phyloP scores from a whole-genome alignment of 176 grass and related monocot species.

The Thinopyrum elongatum region DNA sequence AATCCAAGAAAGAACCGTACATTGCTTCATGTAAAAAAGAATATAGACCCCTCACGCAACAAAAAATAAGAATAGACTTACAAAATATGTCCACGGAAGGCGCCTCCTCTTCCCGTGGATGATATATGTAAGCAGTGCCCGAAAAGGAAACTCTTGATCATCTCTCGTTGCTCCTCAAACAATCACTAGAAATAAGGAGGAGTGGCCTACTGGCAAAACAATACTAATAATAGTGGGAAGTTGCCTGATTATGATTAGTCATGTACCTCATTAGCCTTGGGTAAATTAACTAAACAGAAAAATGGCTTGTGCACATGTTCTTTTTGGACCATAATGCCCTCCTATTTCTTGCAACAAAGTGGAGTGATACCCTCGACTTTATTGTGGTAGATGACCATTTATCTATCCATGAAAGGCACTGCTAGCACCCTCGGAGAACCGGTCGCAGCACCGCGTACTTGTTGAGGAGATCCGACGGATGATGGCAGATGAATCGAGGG shows the following conservation, averaged over 20 bases:
- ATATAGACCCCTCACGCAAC: too few species aligned
- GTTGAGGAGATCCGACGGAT: too few species aligned
- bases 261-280: background rate
- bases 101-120: too few species aligned
- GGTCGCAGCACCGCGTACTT: too few species aligned
- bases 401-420: constrained; percentile 39
- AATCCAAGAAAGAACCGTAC: too few species aligned
- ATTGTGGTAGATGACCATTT: constrained; percentile 2
- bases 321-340: constrained; percentile 6
- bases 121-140: background rate
- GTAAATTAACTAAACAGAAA: background rate
- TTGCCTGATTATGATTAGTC: too few species aligned
- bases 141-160: background rate
- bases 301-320: background rate
- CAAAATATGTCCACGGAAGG: too few species aligned
- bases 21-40: too few species aligned
- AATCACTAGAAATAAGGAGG: constrained; percentile 9
- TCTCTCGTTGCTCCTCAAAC: background rate
- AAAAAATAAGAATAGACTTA: too few species aligned
- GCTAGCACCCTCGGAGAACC: background rate
- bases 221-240: too few species aligned
- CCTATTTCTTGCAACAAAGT: constrained; percentile 26
- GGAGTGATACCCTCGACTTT: constrained; percentile 27
- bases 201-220: too few species aligned
- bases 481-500: too few species aligned